Conservation (phyloP, 768 basidiomycete species). For the Podaxis sp. region DNA sequence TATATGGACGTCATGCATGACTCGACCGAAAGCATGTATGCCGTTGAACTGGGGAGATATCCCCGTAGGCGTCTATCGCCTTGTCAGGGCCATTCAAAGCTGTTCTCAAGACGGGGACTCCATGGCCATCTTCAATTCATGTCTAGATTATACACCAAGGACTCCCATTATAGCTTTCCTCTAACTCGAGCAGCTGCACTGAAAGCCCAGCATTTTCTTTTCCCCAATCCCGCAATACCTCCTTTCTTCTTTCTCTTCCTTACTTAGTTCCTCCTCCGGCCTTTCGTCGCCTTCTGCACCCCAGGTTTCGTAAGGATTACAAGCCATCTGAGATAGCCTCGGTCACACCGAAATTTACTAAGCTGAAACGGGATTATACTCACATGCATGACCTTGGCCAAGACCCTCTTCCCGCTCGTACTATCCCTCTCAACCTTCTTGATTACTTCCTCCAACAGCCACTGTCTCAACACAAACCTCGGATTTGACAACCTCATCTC, state of each 20-base stretch:
- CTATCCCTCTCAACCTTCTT: conserved; percentile 65
- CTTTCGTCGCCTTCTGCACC: conserved; percentile 65
- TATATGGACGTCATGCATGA: neutral
- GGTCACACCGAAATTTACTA: neutral
- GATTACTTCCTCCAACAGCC: conserved; percentile 95
- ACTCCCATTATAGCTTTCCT: neutral
- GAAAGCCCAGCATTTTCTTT: conserved; percentile 78
- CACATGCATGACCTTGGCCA: conserved; percentile 83
- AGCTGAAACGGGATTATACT: conserved; percentile 25
- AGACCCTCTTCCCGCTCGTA: conserved; percentile 57
- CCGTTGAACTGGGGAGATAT: neutral
- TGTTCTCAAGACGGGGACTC: neutral
- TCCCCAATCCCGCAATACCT: conserved; percentile 79
- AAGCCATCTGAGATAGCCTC: conserved; percentile 69
- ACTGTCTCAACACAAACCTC: conserved; percentile 90
- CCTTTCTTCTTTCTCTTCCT: conserved; percentile 67
- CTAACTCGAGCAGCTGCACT: conserved; percentile 91
- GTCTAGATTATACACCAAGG: too few species aligned
- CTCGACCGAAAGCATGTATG: neutral
- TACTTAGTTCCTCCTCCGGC: conserved; percentile 44
- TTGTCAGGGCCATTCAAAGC: neutral
- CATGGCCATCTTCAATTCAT: too few species aligned
- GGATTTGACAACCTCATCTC: conserved; percentile 73
- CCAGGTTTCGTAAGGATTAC: conserved; percentile 82
- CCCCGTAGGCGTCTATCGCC: neutral